phyloP scores from a whole-genome alignment of 2,329 filamentous ascomycete species.

The Alternaria sp. region DNA sequence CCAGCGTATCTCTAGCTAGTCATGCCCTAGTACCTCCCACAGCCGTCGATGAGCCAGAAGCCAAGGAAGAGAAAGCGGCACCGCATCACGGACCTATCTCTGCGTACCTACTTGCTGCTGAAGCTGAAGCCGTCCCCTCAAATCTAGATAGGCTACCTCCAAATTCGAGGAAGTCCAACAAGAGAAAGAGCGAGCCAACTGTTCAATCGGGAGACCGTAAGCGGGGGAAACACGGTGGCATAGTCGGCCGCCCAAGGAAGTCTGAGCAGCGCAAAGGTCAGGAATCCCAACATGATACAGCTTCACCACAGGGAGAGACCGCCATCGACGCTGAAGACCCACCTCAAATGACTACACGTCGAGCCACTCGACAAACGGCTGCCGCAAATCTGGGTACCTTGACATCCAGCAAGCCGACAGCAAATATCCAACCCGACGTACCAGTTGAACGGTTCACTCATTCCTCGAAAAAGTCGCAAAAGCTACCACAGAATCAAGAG shows the following conservation, averaged over 20 bases:
- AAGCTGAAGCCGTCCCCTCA: slow-evolving; percentile 28
- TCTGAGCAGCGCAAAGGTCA: slow-evolving; percentile 12
- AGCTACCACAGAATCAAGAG: not conserved
- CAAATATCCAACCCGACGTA: not conserved
- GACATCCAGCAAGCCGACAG: not conserved
- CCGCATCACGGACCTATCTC: not conserved
- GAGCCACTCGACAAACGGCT: slow-evolving; percentile 24
- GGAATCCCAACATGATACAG: not conserved
- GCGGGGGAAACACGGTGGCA: slow-evolving; percentile 22
- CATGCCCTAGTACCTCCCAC: not conserved
- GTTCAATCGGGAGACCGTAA: slow-evolving; percentile 16
- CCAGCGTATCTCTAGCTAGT: not conserved
- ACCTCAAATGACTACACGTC: slow-evolving; percentile 21
- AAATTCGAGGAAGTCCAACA: slow-evolving; percentile 16
- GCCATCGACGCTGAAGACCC: not conserved
- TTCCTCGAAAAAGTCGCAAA: not conserved
- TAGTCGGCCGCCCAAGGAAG: slow-evolving; percentile 27
- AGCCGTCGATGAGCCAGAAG: not conserved
- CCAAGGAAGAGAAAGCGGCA: not conserved
- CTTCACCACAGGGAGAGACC: not conserved
- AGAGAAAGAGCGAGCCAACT: slow-evolving; percentile 30
- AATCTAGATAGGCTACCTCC: slow-evolving; percentile 35
- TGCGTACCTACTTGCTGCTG: slow-evolving; percentile 27
- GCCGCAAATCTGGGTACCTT: not conserved
- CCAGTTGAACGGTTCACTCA: not conserved